A percentile compares a stretch with the other conserved stretches of the same genome.
Evolutionary conservation across 2,329 filamentous ascomycete species (phyloP).

Genomic region (Calonectria leucothoes): DNA sequence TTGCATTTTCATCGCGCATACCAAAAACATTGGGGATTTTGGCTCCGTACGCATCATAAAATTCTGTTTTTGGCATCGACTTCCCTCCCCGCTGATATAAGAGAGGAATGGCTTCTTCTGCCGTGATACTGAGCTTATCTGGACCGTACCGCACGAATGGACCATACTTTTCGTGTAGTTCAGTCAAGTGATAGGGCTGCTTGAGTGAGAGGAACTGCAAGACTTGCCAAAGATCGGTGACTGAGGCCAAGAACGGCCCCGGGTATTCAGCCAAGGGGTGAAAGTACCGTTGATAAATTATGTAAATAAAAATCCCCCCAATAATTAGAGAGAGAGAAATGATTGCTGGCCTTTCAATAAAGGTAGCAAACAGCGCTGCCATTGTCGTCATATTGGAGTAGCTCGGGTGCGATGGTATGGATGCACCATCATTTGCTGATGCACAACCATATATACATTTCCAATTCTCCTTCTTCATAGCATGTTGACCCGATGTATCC

Average conservation of each 20-base stretch:
- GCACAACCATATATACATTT: not conserved
- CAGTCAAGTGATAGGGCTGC: constrained; percentile 25
- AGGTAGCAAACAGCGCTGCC: not conserved
- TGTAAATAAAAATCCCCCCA: constrained; percentile 4
- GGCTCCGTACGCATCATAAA: constrained; percentile 25
- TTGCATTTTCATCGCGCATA: constrained; percentile 18
- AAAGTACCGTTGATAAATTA: constrained; percentile 24
- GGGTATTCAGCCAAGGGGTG: constrained; percentile 26
- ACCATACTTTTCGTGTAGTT: constrained; percentile 23
- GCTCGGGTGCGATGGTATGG: not conserved
- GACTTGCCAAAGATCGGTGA: constrained; percentile 27
- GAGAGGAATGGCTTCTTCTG: constrained; percentile 20
- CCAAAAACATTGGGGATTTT: constrained; percentile 29
- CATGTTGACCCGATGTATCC: not conserved
- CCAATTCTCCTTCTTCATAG: no score
- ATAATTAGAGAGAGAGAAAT: not conserved
- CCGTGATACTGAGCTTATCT: constrained; percentile 25
- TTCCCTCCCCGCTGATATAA: constrained; percentile 23
- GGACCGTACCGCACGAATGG: constrained; percentile 27
- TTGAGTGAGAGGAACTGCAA: constrained; percentile 17
- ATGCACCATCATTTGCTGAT: not conserved
- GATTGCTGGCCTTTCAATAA: not conserved
- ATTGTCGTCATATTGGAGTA: not conserved
- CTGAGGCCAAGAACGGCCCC: constrained; percentile 24
- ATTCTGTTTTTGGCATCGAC: constrained; percentile 25